Percentiles rank a stretch among this genome's conserved stretches.
Evolutionary conservation across 2,329 filamentous ascomycete species (phyloP).

Genomic region (Paecilomyces variotii): DNA sequence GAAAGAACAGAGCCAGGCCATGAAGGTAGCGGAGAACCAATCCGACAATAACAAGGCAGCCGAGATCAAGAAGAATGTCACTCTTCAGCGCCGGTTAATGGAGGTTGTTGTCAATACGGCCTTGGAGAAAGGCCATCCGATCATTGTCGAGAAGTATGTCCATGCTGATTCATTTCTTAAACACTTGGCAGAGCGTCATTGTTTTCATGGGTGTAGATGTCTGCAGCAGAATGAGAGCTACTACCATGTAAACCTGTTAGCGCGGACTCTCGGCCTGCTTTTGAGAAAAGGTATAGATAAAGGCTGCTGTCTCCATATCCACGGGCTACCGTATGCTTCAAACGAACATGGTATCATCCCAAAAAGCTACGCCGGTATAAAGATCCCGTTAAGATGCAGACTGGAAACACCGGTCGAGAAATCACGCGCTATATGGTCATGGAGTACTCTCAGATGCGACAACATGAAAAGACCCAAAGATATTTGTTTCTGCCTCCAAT

Average conservation of each 20-base stretch:
- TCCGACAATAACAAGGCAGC: slow-evolving; percentile 47
- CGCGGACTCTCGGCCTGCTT: slow-evolving; percentile 16
- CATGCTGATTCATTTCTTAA: slow-evolving; percentile 10
- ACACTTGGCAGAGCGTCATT: slow-evolving; percentile 14
- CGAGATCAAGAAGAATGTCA: slow-evolving; percentile 48
- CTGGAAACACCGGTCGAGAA: background rate
- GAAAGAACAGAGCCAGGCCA: slow-evolving; percentile 49
- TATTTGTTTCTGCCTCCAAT: background rate
- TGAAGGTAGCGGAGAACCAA: slow-evolving; percentile 52
- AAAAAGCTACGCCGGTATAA: background rate
- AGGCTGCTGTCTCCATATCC: slow-evolving; percentile 11
- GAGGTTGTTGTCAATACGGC: slow-evolving; percentile 42
- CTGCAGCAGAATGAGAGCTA: slow-evolving; percentile 27
- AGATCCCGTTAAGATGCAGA: background rate
- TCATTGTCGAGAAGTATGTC: slow-evolving; percentile 44
- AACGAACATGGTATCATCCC: background rate
- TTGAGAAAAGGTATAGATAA: slow-evolving; percentile 23
- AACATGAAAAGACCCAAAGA: background rate
- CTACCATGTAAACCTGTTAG: slow-evolving; percentile 27
- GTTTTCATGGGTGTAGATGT: slow-evolving; percentile 25
- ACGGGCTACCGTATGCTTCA: slow-evolving; percentile 1
- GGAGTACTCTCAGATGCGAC: background rate
- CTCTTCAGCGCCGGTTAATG: slow-evolving; percentile 50
- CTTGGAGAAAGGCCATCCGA: slow-evolving; percentile 37
- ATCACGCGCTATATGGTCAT: background rate